Evolutionary conservation across 495 filamentous ascomycete species (phyloP).

Genomic region (Annulohypoxylon bovei): DNA sequence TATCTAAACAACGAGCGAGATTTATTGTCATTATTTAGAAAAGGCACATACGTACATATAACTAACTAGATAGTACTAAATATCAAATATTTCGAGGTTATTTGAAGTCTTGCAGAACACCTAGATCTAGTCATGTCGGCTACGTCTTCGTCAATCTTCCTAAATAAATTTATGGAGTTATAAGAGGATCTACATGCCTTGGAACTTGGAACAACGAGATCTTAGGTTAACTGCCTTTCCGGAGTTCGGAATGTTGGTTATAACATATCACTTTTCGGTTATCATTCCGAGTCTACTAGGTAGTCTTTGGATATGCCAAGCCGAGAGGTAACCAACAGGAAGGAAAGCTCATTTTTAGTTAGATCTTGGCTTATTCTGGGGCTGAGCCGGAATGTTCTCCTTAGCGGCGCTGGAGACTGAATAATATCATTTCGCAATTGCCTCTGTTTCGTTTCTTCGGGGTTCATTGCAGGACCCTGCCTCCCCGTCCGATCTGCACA

Average conservation of each 20-base stretch:
- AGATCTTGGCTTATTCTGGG: constrained; percentile 17
- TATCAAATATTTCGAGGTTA: not conserved
- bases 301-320: constrained; percentile 17
- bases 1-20: no score
- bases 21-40: not conserved
- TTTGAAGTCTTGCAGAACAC: no score
- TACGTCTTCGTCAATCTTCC: no score
- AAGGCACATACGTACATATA: no score
- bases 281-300: not conserved
- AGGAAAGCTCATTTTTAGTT: constrained; percentile 10
- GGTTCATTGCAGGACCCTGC: constrained; percentile 20
- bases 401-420: not conserved
- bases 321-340: constrained; percentile 5
- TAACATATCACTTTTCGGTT: not conserved
- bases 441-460: constrained; percentile 15
- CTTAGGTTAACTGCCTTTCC: not conserved
- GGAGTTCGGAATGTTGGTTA: not conserved
- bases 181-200: no score
- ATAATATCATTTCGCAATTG: no score
- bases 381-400: not conserved
- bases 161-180: no score
- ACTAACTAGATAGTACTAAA: not conserved
- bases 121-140: no score
- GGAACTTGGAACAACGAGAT: no score
- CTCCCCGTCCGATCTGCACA: constrained; percentile 5